Evolutionary conservation across 305 asterid species (phyloP), one percentile per base, ranked within the genome.

Genomic region (Ajuga reptans): DNA sequence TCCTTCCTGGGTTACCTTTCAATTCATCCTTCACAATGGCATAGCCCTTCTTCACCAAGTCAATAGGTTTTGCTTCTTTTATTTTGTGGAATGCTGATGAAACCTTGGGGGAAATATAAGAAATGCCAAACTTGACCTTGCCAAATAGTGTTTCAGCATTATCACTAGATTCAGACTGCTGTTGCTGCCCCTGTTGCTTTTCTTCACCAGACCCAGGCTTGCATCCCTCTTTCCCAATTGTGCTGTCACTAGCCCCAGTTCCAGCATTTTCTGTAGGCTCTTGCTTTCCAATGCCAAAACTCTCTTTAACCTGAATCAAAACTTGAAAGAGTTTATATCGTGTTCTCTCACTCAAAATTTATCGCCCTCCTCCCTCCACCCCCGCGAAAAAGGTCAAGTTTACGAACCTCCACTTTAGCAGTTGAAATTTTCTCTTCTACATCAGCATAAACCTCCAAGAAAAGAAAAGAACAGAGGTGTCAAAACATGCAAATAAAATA

Each of bases 401-500:
- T 33, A 72, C 84, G 59, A 62, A 92, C 98, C 98, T 92, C 97
- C 53, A 80, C 88, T 78, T 88, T 92, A 49, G 98, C 94, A 69
- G 95, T 79, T 9, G 89, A 81, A 58, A 92, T 81, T 72, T 83
- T 90, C 80, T 78, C 96, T 83, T 72, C 76, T 43, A 72, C 76
- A 33, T 64, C 76, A 64, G 76, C 76, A 72, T 72, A 72, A 63
- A 72, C 97, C 98, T 92, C 53, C 62, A 79, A 68, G 59, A 66
- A 58, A 66, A 51, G 79, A 47, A 71, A 66, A 9, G 34, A 64
- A 52, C 9, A 54, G 71, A 59, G 63, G 54, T 64, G 68, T 73
- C 49, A 64, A 55, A 52, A 49, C 21, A 73, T 50, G 73, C 64
- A 60, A 61, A 76, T 3, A 54, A 9, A 59, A 61, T 10, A 17